A percentile compares a stretch with the other conserved stretches of the same genome.
Evolutionary conservation across 306 rosid species (phyloP).

Genomic region (Dalbergia cochinchinensis): DNA sequence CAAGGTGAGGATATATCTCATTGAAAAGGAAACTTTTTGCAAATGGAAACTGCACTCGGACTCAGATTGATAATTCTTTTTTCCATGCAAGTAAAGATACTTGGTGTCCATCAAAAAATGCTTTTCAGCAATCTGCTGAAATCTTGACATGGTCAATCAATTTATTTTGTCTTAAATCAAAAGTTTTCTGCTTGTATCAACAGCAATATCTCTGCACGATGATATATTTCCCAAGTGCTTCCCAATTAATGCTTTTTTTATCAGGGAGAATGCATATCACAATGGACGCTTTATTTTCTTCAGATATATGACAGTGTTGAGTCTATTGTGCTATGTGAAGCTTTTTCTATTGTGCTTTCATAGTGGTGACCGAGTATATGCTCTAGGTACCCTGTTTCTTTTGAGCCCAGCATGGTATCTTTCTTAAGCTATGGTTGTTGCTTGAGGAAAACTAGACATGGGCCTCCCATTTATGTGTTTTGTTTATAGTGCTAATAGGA

Average conservation of each 20-base stretch:
- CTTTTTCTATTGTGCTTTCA: slow-evolving; percentile 4
- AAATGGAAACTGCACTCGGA: slow-evolving; percentile 5
- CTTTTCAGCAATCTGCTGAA: background rate
- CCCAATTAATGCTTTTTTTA: slow-evolving; percentile 17
- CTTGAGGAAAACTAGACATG: background rate
- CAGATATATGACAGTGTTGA: slow-evolving; percentile 18
- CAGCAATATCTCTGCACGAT: slow-evolving; percentile 1
- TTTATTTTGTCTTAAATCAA: background rate
- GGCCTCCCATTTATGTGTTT: background rate
- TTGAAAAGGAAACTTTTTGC: slow-evolving; percentile 32
- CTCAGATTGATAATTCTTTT: slow-evolving; percentile 17
- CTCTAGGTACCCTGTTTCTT: slow-evolving; percentile 6
- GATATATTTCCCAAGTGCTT: slow-evolving; percentile 20
- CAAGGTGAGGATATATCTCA: slow-evolving; percentile 65
- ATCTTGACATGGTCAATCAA: background rate
- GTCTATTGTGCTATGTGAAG: slow-evolving; percentile 10
- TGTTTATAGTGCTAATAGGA: slow-evolving; percentile 20
- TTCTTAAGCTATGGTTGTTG: background rate
- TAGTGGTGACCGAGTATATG: slow-evolving; percentile 1
- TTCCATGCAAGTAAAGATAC: background rate
- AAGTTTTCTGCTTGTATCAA: background rate
- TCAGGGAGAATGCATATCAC: background rate
- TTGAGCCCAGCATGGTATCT: background rate
- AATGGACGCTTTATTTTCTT: background rate
- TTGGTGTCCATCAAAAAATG: background rate